Conservation (phyloP, 139 green algal species). For the Astrephomene gubernaculifera region DNA sequence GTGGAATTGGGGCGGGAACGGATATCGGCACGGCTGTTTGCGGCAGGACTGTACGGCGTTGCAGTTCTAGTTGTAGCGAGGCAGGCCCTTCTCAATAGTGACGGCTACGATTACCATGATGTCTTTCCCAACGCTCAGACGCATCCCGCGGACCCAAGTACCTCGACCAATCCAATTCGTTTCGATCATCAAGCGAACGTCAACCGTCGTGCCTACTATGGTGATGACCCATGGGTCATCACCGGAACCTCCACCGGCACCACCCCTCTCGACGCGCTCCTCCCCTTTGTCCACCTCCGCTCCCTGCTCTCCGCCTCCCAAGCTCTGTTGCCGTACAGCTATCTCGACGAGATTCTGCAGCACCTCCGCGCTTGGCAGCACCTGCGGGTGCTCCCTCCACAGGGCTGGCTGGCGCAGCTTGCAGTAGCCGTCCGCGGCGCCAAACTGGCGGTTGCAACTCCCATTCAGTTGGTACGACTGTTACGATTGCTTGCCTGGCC, state of each 20-base stretch:
- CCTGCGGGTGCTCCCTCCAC: conserved; percentile 7
- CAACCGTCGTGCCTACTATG: too few species aligned
- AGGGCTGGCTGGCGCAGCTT: conserved; percentile 1
- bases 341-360: conserved; percentile 19
- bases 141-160: too few species aligned
- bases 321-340: conserved; percentile 3
- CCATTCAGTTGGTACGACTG: neutral
- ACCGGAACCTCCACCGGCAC: neutral
- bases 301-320: conserved; percentile 11
- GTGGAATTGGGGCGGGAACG: neutral
- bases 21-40: conserved; percentile 18
- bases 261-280: neutral
- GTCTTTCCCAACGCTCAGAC: too few species aligned
- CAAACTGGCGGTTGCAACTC: neutral
- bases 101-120: too few species aligned
- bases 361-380: conserved; percentile 36
- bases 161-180: too few species aligned
- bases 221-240: too few species aligned
- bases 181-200: too few species aligned
- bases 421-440: neutral
- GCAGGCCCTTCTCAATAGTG: too few species aligned
- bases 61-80: neutral
- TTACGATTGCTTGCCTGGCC: conserved; percentile 29
- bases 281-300: neutral
- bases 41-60: conserved; percentile 18